phyloP scores from a whole-genome alignment of 371 early-diverging fungal genomes.

The Rhizopus stolonifer region DNA sequence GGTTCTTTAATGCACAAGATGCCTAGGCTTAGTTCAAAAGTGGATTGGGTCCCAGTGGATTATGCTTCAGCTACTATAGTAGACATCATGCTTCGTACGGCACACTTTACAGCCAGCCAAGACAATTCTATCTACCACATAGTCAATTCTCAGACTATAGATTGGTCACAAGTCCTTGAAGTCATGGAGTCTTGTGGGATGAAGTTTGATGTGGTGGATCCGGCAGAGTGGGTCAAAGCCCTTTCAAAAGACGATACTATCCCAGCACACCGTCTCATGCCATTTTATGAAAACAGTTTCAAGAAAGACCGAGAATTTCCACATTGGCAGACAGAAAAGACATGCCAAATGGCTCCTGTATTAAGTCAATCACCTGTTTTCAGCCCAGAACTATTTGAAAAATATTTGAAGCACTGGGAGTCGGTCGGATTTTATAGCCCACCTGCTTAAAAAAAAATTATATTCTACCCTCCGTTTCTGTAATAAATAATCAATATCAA shows the following conservation, averaged over 20 bases:
- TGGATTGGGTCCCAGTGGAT: conserved; percentile 44
- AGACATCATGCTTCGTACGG: conserved; percentile 31
- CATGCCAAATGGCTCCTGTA: conserved; percentile 3
- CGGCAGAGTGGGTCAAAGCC: conserved; percentile 28
- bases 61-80: conserved; percentile 30
- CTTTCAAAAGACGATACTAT: conserved; percentile 31
- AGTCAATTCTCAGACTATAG: conserved; percentile 27
- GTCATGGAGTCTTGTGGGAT: conserved; percentile 27
- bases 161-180: conserved; percentile 24
- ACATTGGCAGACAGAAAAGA: conserved; percentile 24
- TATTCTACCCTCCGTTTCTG: no score
- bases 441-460: no score
- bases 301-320: conserved; percentile 16
- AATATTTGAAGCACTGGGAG: conserved; percentile 17
- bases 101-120: conserved; percentile 7
- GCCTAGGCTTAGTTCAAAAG: conserved; percentile 18
- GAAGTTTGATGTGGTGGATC: conserved; percentile 27
- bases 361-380: conserved; percentile 14
- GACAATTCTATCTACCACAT: conserved; percentile 29
- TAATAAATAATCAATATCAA: no score
- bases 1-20: conserved; percentile 27
- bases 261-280: conserved; percentile 33
- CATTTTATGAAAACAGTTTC: conserved; percentile 30
- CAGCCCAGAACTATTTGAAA: conserved; percentile 12
- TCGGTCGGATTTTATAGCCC: conserved; percentile 23